Conservation (phyloP, 495 filamentous ascomycete genomes). For the Neurospora tetraspora region DNA sequence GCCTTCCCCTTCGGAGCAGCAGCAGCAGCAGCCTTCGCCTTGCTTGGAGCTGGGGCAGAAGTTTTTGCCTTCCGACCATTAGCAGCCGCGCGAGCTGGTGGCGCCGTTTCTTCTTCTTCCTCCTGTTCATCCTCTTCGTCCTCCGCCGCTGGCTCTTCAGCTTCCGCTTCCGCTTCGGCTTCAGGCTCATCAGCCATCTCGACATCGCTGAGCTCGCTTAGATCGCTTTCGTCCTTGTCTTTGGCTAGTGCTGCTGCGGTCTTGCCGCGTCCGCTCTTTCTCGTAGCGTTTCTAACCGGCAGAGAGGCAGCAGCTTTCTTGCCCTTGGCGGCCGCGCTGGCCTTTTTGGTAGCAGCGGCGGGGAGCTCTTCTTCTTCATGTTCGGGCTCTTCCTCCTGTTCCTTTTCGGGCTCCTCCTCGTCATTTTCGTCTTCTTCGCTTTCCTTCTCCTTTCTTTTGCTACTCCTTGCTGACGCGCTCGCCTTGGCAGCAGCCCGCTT, state of each 20-base stretch:
- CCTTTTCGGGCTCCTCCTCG: slow-evolving; percentile 4
- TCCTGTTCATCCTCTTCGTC: background rate
- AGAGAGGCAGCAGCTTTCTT: slow-evolving; percentile 7
- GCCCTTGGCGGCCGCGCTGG: background rate
- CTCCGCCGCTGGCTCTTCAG: slow-evolving; percentile 1
- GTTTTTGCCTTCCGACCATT: slow-evolving; percentile 12
- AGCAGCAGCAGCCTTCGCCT: slow-evolving; percentile 2
- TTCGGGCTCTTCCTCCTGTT: slow-evolving; percentile 15
- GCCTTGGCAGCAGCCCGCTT: background rate
- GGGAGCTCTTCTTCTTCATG: slow-evolving; percentile 9
- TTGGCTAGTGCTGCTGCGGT: background rate
- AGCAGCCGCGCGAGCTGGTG: background rate
- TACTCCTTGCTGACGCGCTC: background rate
- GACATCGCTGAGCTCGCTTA: background rate
- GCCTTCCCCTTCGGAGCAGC: slow-evolving; percentile 2
- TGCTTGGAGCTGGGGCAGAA: slow-evolving; percentile 1
- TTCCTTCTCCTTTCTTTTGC: slow-evolving; percentile 1
- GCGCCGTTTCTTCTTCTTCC: background rate
- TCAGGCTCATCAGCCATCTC: background rate
- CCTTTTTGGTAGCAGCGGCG: background rate
- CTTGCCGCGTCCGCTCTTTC: background rate
- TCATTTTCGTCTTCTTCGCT: slow-evolving; percentile 6
- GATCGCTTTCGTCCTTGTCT: background rate
- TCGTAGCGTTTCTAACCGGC: background rate
- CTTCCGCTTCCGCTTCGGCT: background rate